Conservation (phyloP, 2,329 filamentous ascomycete genomes). For the Xylaria sp. region DNA sequence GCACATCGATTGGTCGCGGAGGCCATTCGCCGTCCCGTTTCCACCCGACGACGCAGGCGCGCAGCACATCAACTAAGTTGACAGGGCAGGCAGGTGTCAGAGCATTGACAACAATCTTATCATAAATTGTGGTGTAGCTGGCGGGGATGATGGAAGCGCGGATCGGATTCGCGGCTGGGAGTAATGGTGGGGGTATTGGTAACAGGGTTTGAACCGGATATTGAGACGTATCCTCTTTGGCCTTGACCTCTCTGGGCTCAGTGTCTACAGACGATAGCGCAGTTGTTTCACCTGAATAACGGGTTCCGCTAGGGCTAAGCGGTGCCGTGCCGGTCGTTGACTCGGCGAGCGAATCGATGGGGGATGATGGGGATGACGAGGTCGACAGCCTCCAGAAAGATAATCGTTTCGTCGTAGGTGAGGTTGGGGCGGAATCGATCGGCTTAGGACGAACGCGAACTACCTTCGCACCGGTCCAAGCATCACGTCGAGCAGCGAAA, state of each 20-base stretch:
- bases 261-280: slow-evolving; percentile 51
- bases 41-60: slow-evolving; percentile 86
- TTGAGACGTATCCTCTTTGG: slow-evolving; percentile 43
- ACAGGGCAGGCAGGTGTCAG: slow-evolving; percentile 87
- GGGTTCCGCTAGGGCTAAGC: slow-evolving; percentile 40
- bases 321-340: slow-evolving; percentile 29
- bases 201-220: slow-evolving; percentile 67
- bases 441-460: slow-evolving; percentile 58
- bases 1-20: slow-evolving; percentile 60
- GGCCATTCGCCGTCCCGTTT: slow-evolving; percentile 95
- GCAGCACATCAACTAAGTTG: slow-evolving; percentile 81
- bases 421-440: slow-evolving; percentile 41
- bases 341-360: slow-evolving; percentile 38
- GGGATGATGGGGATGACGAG: slow-evolving; percentile 47
- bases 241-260: slow-evolving; percentile 45
- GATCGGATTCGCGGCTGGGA: slow-evolving; percentile 76
- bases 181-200: slow-evolving; percentile 73
- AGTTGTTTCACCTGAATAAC: slow-evolving; percentile 43
- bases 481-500: slow-evolving; percentile 77
- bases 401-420: slow-evolving; percentile 53
- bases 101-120: slow-evolving; percentile 81
- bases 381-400: slow-evolving; percentile 56
- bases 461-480: slow-evolving; percentile 80
- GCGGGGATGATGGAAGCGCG: slow-evolving; percentile 75
- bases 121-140: slow-evolving; percentile 83